Base-by-base conservation (phyloP, 139 green algal genomes). In the Haematococcus sp. region DNA sequence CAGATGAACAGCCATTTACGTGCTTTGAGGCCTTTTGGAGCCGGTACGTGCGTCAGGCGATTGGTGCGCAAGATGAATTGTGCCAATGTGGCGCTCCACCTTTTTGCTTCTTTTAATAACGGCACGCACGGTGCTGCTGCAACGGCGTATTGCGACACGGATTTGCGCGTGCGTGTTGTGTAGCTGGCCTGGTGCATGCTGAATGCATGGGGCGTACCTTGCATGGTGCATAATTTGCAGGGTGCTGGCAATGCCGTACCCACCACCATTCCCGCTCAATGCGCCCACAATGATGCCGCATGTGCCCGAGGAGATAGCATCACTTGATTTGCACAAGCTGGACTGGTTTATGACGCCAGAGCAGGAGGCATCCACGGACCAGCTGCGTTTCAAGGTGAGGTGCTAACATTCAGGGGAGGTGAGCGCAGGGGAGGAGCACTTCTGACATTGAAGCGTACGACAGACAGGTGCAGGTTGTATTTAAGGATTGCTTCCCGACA, bases 21-120 rank as follows among this genome's bases (percentile, higher is more conserved):
- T 91, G 73, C 22, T 97, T 94, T 76, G 80, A 92, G 15, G 63
- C 69, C 40, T 98, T 92, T 61, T 98, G 93, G 93, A 64, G 81
- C 69, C 82, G 82, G 73, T 92, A 73, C 33, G 55, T 25, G 0
- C 11, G n/a, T 49, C 1, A 56, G 43, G 7, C 32, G 3, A 5
- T 64, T 23, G 56, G 17, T 15, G 20, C 54, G 44, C 44, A 54
- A 15, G 44, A 54, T 15, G 44, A 11, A 61, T 31, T 15, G 16
- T 27, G 4, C 19, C 16, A 61, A 31, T 15, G 5, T 61, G 54
- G 17, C 19, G 54, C 5, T 27, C 54, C 54, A 31, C 54, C n/a
- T 61, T 61, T n/a, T 20, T n/a, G n/a, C n/a, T n/a, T n/a, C n/a
- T n/a, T n/a, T n/a, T n/a, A n/a, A n/a, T n/a, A n/a, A n/a, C n/a